phyloP scores from a whole-genome alignment of 1,284 basidiomycete species.

The Afroboletus lepidellus region DNA sequence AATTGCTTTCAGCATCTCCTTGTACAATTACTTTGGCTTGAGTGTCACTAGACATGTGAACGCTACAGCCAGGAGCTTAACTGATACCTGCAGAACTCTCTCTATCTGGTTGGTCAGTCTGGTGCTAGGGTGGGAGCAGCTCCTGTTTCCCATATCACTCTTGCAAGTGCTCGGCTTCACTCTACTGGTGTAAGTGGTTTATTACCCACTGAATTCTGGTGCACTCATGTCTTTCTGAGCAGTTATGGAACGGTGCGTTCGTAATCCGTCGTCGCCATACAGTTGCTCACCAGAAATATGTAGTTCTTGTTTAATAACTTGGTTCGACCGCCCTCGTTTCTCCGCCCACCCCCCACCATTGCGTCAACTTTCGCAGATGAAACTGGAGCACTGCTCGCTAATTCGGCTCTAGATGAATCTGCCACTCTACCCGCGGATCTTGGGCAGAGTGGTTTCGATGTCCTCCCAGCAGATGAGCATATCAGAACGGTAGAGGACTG shows the following conservation, averaged over 20 bases:
- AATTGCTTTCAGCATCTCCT: slow-evolving; percentile 82
- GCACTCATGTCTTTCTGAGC: slow-evolving; percentile 8
- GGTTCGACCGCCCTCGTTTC: slow-evolving; percentile 59
- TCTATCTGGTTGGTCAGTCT: slow-evolving; percentile 90
- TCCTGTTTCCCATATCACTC: slow-evolving; percentile 80
- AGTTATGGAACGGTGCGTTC: slow-evolving; percentile 60
- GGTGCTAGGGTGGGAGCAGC: slow-evolving; percentile 87
- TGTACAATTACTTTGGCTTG: slow-evolving; percentile 96
- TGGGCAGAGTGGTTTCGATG: slow-evolving; percentile 69
- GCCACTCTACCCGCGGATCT: slow-evolving; percentile 71
- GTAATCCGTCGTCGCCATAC: not conserved
- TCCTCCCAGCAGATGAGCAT: slow-evolving; percentile 56
- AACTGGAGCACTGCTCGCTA: slow-evolving; percentile 47
- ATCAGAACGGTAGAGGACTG: slow-evolving; percentile 26
- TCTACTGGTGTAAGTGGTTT: slow-evolving; percentile 71
- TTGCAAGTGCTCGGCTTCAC: slow-evolving; percentile 89
- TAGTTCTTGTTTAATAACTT: slow-evolving; percentile 81
- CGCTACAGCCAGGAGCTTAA: slow-evolving; percentile 86
- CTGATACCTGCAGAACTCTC: slow-evolving; percentile 95
- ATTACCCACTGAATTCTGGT: slow-evolving; percentile 29
- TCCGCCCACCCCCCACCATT: slow-evolving; percentile 39
- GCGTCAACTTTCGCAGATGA: slow-evolving; percentile 43
- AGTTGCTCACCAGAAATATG: slow-evolving; percentile 16
- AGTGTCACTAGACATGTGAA: slow-evolving; percentile 89
- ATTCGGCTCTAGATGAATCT: slow-evolving; percentile 64